Base-by-base conservation (phyloP, 139 green algal genomes). In the Zygnema circumcarinatum region DNA sequence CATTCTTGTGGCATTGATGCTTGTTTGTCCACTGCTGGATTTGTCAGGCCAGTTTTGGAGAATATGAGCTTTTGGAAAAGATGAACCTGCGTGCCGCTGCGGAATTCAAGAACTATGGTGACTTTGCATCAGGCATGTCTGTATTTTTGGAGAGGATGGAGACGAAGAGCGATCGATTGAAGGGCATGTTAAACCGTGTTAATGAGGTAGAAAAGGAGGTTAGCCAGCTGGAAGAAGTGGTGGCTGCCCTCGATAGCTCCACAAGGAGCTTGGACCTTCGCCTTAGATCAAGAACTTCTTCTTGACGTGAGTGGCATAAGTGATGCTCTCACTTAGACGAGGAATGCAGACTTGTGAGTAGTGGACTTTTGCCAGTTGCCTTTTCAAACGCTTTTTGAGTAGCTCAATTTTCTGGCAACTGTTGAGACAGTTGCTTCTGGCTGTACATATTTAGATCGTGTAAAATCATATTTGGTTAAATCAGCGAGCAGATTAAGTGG, bases 11-110 rank as follows among this genome's bases (percentile, higher is more conserved):
- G 47, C 16, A 62, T 62, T 62, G 7, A 62, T 16, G 7, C 16
- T 62, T 62, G 47, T 62, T 62, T 7, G 7, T 25, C 47, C 47
- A 25, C 7, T 62, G 16, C 16, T 16, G 16, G 47, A 16, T 16
- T 62, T 62, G n/a, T 16, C 47, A 62, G 47, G 7, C 7, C 47
- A 62, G 47, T 62, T 62, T 62, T 62, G 7, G 7, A 62, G 79
- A 86, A 7, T 86, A 83, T 83, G 36, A 81, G 20, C 79, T 86
- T 62, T 67, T 86, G 79, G 79, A 81, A 38, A 32, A 81, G 3
- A 86, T 86, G 79, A 86, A 86, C 41, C 2, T 67, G 3, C 54
- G 79, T n/a, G 79, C 79, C 78, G 54, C 79, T 16, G n/a, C 54
- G 2, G 79, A 86, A 31, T 86, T 79, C 11, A 83, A 86, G 2